phyloP scores from a whole-genome alignment of 345 rosid species.

The Lagerstroemia speciosa region DNA sequence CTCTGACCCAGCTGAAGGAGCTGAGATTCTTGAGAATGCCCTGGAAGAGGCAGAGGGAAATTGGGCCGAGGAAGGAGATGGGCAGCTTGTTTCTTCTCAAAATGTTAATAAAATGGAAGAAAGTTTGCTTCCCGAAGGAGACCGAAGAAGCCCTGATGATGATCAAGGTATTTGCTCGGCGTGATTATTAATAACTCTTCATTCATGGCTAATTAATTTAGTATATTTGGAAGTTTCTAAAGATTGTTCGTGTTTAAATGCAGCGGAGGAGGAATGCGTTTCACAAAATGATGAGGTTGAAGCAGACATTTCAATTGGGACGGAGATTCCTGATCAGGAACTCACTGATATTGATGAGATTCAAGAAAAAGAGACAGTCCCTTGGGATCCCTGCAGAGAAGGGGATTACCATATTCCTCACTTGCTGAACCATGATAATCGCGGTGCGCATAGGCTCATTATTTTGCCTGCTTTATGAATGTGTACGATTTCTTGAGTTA shows the following conservation, averaged over 20 bases:
- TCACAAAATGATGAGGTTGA: slow-evolving; percentile 47
- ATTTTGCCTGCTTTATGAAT: background rate
- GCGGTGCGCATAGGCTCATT: background rate
- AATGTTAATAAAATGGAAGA: background rate
- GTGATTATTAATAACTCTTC: background rate
- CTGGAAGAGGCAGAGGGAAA: background rate
- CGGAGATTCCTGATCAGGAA: slow-evolving; percentile 85
- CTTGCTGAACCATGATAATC: slow-evolving; percentile 18
- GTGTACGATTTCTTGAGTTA: background rate
- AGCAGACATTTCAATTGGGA: slow-evolving; percentile 69
- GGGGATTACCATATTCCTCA: background rate
- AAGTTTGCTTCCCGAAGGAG: background rate
- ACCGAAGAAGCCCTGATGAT: slow-evolving; percentile 14
- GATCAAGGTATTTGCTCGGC: slow-evolving; percentile 35
- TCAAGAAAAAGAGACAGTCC: slow-evolving; percentile 23
- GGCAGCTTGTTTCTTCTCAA: background rate
- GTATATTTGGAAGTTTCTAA: background rate
- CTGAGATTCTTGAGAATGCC: slow-evolving; percentile 16
- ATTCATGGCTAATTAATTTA: background rate
- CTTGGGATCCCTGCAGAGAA: slow-evolving; percentile 28
- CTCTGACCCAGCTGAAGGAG: slow-evolving; percentile 18
- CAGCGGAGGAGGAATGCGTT: slow-evolving; percentile 4
- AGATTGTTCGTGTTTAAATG: no score
- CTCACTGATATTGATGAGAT: slow-evolving; percentile 12
- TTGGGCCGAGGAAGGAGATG: slow-evolving; percentile 5